Evolutionary conservation across 2,329 filamentous ascomycete genomes (phyloP).

Genomic region (Ceratocystis eucalypticola): DNA sequence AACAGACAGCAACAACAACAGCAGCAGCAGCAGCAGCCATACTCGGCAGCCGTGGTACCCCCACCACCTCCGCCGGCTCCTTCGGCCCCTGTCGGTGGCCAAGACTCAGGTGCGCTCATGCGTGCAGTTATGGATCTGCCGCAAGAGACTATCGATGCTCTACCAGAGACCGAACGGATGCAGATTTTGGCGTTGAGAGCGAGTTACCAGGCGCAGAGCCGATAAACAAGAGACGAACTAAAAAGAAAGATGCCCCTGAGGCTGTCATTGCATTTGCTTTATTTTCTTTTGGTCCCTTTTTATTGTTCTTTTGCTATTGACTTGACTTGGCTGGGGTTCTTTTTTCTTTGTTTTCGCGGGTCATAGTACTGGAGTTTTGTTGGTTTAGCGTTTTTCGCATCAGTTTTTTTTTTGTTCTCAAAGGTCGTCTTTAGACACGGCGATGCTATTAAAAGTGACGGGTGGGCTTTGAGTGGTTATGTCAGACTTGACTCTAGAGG

Average conservation of each 20-base stretch:
- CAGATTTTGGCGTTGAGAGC: conserved; percentile 70
- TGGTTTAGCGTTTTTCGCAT: conserved; percentile 7
- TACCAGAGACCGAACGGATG: conserved; percentile 59
- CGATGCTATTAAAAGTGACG: conserved; percentile 1
- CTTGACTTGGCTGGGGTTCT: neutral
- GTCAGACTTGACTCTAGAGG: neutral
- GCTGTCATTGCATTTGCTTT: conserved; percentile 7
- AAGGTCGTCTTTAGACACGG: neutral
- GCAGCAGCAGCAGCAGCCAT: conserved; percentile 25
- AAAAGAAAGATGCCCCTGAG: neutral
- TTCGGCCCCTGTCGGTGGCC: conserved; percentile 28
- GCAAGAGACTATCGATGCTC: conserved; percentile 62
- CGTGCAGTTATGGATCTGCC: conserved; percentile 70
- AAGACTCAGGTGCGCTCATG: conserved; percentile 59
- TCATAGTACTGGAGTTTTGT: conserved; percentile 2
- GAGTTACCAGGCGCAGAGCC: conserved; percentile 31
- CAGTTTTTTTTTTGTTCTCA: neutral
- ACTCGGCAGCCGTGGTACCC: conserved; percentile 23
- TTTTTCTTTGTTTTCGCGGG: neutral
- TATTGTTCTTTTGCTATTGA: conserved; percentile 2
- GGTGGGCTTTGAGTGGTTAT: neutral
- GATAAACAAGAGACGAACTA: neutral
- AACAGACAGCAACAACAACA: conserved; percentile 21
- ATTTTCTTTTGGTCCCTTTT: conserved; percentile 1
- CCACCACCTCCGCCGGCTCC: conserved; percentile 26